These are phyloP conservation scores for Fusarium pseudograminearum DNA, from an alignment of 2,329 filamentous ascomycete species.

Conservation along the genomic window DNA sequence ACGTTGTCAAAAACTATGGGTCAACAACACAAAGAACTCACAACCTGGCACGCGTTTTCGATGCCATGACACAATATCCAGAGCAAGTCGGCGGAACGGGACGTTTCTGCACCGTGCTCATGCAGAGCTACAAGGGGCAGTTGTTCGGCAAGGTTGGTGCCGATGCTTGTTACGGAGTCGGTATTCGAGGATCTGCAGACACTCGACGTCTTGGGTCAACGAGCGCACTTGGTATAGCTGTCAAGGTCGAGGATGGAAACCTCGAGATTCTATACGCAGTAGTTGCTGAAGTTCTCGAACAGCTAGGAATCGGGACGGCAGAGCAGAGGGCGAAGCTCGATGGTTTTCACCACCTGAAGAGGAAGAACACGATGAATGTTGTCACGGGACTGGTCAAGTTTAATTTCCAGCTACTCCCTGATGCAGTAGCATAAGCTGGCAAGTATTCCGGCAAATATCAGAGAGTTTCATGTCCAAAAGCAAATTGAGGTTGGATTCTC, in stretches of 20 bases:
- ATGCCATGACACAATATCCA: slow-evolving; percentile 57
- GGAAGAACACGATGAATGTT: slow-evolving; percentile 55
- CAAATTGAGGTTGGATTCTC: neutral
- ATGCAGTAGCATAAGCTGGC: neutral
- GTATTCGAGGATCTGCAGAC: slow-evolving; percentile 53
- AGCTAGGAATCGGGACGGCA: slow-evolving; percentile 53
- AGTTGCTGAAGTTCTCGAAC: slow-evolving; percentile 58
- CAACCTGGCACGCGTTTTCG: slow-evolving; percentile 53
- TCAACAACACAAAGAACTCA: slow-evolving; percentile 21
- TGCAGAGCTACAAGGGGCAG: slow-evolving; percentile 53
- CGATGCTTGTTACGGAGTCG: slow-evolving; percentile 62
- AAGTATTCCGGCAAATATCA: neutral
- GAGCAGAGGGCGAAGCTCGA: slow-evolving; percentile 49
- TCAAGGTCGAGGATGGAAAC: slow-evolving; percentile 64
- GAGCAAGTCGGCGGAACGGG: slow-evolving; percentile 60
- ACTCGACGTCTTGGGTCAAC: slow-evolving; percentile 53
- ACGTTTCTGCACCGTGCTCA: slow-evolving; percentile 61
- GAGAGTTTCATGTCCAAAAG: neutral
- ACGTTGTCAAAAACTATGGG: slow-evolving; percentile 11
- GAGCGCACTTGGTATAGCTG: slow-evolving; percentile 57
- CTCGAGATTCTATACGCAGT: slow-evolving; percentile 58
- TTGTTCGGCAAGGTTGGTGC: slow-evolving; percentile 63
- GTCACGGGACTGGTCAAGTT: slow-evolving; percentile 50
- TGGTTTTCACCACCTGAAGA: slow-evolving; percentile 50
- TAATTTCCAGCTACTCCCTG: slow-evolving; percentile 28